phyloP scores from a whole-genome alignment of 345 rosid species.

The Corchorus olitorius region DNA sequence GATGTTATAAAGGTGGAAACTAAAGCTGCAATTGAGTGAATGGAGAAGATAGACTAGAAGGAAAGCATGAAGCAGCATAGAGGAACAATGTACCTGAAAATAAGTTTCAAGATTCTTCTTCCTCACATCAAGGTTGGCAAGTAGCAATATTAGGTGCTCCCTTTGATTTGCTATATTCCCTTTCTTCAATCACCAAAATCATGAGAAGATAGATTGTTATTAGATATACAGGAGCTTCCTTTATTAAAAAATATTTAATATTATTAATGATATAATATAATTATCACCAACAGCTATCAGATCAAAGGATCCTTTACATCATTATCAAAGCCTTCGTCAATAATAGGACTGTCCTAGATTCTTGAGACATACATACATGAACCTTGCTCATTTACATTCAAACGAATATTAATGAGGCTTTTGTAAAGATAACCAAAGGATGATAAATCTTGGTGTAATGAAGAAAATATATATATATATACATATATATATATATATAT shows the following conservation, averaged over 20 bases:
- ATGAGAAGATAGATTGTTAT: slow-evolving; percentile 5
- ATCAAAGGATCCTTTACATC: background rate
- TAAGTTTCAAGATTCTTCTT: slow-evolving; percentile 44
- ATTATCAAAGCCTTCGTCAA: background rate
- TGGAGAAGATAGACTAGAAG: slow-evolving; percentile 16
- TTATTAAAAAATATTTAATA: background rate
- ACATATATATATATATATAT: too few relatives aligned
- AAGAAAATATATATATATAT: too few relatives aligned
- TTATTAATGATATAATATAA: background rate
- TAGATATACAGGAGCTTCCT: background rate
- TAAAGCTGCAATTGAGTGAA: background rate
- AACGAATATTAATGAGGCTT: background rate
- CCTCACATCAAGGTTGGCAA: slow-evolving; percentile 84
- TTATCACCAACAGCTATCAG: background rate
- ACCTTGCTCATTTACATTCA: background rate
- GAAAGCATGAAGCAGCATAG: background rate
- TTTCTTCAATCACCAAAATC: slow-evolving; percentile 56
- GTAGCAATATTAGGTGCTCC: slow-evolving; percentile 91
- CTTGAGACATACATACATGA: slow-evolving; percentile 3
- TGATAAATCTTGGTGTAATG: background rate
- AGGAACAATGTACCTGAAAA: slow-evolving; percentile 43
- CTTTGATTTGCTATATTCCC: slow-evolving; percentile 99
- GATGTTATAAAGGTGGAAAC: slow-evolving; percentile 18
- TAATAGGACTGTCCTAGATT: background rate
- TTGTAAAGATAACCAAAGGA: background rate